Evolutionary conservation across 2,329 filamentous ascomycete species (phyloP).

Genomic region (Verticillium albo-atrum): DNA sequence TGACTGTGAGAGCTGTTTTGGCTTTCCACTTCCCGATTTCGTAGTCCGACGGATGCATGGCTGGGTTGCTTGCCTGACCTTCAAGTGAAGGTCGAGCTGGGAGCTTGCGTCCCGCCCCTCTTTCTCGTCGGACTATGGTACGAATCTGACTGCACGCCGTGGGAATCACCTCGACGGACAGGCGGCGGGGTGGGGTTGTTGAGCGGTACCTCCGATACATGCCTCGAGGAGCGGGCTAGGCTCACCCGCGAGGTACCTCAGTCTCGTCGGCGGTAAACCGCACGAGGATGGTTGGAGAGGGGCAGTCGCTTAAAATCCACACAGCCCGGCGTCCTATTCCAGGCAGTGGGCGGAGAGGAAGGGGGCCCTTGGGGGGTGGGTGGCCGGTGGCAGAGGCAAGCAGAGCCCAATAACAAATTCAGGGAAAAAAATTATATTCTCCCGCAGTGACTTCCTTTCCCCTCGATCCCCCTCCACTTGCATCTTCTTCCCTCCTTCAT

Average conservation of each 20-base stretch:
- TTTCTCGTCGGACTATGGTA: not conserved
- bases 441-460: conserved; percentile 2
- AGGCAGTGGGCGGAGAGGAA: not conserved
- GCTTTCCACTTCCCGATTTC: not conserved
- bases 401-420: conserved; percentile 14
- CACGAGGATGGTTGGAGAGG: not conserved
- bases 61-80: not conserved
- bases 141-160: not conserved
- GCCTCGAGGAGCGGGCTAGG: not conserved
- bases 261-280: not conserved
- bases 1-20: not conserved
- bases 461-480: conserved; percentile 9
- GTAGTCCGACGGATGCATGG: not conserved
- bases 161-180: not conserved
- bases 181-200: not conserved
- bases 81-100: not conserved
- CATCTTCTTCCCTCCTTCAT: conserved; percentile 12
- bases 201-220: not conserved
- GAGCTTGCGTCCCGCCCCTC: not conserved
- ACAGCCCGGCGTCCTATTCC: not conserved
- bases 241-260: not conserved
- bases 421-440: conserved; percentile 15
- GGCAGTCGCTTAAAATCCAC: not conserved
- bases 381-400: not conserved
- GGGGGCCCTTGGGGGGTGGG: not conserved